Evolutionary conservation across 2,329 filamentous ascomycete species (phyloP).

Genomic region (Verticillium zaregamsianum): DNA sequence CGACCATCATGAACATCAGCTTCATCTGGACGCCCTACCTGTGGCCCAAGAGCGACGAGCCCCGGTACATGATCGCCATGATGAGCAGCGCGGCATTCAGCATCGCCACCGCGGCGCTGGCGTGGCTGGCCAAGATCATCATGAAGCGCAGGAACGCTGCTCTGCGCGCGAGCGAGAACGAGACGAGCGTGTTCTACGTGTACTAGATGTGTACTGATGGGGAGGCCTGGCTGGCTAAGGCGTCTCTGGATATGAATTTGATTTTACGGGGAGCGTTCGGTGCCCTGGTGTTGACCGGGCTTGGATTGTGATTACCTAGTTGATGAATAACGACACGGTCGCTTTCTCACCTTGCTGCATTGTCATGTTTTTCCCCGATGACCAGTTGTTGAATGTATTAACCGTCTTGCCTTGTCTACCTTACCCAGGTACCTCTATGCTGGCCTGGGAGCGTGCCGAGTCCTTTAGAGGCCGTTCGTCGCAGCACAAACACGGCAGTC

Average conservation of each 20-base stretch:
- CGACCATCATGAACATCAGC: constrained; percentile 17
- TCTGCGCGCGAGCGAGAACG: constrained; percentile 19
- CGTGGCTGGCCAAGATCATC: constrained; percentile 32
- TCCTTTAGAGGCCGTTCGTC: too few species aligned
- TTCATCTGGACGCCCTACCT: constrained; percentile 40
- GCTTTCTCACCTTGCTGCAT: not conserved
- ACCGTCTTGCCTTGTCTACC: too few species aligned
- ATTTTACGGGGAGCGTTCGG: not conserved
- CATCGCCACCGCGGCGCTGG: constrained; percentile 26
- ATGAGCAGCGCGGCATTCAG: constrained; percentile 25
- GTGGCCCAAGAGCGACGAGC: constrained; percentile 31
- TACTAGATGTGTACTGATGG: constrained; percentile 8
- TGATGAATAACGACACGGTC: not conserved
- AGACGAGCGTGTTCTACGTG: constrained; percentile 19
- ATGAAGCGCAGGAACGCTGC: constrained; percentile 29
- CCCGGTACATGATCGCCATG: constrained; percentile 35
- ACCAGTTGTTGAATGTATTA: too few species aligned
- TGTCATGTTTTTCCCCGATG: too few species aligned
- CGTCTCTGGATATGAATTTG: not conserved
- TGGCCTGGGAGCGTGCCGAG: too few species aligned
- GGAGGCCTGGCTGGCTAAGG: not conserved
- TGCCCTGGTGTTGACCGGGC: not conserved
- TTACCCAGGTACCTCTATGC: too few species aligned
- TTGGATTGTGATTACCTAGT: not conserved
- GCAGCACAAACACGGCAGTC: too few species aligned